These are phyloP conservation scores for Taphrina betulina DNA, from an alignment of 1,139 yeast genomes.

Conservation along the genomic window DNA sequence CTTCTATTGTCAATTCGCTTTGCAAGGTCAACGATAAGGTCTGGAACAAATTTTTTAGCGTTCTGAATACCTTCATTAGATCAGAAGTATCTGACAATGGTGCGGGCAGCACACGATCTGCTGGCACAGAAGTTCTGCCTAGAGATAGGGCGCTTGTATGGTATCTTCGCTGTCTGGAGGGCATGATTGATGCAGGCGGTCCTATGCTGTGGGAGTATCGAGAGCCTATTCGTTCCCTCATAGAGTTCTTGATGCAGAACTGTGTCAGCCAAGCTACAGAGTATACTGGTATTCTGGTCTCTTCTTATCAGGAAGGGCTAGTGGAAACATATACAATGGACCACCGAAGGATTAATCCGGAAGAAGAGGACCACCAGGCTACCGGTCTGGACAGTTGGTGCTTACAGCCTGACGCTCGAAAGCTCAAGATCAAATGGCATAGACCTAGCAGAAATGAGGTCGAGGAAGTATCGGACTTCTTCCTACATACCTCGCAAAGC, in stretches of 20 bases:
- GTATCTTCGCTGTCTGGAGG: constrained; percentile 69
- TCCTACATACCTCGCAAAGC: constrained; percentile 43
- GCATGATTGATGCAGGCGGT: constrained; percentile 70
- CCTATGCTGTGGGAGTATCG: constrained; percentile 50
- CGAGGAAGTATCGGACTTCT: constrained; percentile 56
- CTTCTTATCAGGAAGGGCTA: constrained; percentile 64
- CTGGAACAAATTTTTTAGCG: constrained; percentile 46
- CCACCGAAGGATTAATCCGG: constrained; percentile 34
- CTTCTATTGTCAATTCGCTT: constrained; percentile 65
- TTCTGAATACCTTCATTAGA: constrained; percentile 48
- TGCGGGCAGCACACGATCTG: constrained; percentile 70
- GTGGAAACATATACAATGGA: constrained; percentile 49
- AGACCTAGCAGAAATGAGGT: constrained; percentile 61
- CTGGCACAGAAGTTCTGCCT: constrained; percentile 66
- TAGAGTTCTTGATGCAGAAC: constrained; percentile 55
- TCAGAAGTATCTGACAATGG: constrained; percentile 77
- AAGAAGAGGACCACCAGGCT: constrained; percentile 23
- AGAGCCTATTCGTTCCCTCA: constrained; percentile 53
- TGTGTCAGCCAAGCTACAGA: constrained; percentile 68
- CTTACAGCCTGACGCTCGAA: constrained; percentile 43
- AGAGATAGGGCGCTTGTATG: constrained; percentile 76
- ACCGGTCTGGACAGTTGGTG: constrained; percentile 38
- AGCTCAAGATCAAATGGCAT: constrained; percentile 70
- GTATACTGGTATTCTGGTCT: constrained; percentile 48
- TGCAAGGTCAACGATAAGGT: constrained; percentile 69